Evolutionary conservation across 2,329 filamentous ascomycete species (phyloP).

Genomic region (Tolypocladium ovalisporum): DNA sequence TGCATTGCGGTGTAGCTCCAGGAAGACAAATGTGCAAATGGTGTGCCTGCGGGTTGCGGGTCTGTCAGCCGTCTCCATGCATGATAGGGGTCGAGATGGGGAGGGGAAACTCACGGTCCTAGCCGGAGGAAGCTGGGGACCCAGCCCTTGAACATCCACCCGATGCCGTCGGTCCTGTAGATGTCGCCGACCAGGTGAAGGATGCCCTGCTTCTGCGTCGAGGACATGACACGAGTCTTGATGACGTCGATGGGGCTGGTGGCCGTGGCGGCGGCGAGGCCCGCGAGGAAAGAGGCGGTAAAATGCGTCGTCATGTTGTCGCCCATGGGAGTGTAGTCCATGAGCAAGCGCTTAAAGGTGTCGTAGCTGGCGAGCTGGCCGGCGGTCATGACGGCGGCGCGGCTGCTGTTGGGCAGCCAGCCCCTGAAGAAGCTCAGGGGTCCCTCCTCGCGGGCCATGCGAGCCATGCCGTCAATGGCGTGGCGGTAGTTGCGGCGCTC

Average conservation of each 20-base stretch:
- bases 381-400: slow-evolving; percentile 81
- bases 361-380: slow-evolving; percentile 79
- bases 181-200: slow-evolving; percentile 53
- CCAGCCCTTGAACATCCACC: slow-evolving; percentile 88
- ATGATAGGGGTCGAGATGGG: not conserved
- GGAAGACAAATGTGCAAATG: slow-evolving; percentile 74
- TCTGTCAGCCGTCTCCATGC: slow-evolving; percentile 6
- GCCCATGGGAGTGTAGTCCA: slow-evolving; percentile 53
- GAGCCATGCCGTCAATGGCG: slow-evolving; percentile 73
- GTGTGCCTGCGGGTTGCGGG: slow-evolving; percentile 49
- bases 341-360: slow-evolving; percentile 61
- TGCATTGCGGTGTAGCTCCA: slow-evolving; percentile 76
- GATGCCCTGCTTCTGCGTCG: slow-evolving; percentile 39
- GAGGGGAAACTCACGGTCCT: slow-evolving; percentile 40
- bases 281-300: slow-evolving; percentile 64
- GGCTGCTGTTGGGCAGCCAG: slow-evolving; percentile 69
- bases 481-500: slow-evolving; percentile 82
- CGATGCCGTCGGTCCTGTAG: slow-evolving; percentile 57
- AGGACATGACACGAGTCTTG: slow-evolving; percentile 80
- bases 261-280: slow-evolving; percentile 73
- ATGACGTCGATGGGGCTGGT: slow-evolving; percentile 82
- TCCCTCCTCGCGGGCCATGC: slow-evolving; percentile 84
- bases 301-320: slow-evolving; percentile 72
- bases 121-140: slow-evolving; percentile 62
- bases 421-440: slow-evolving; percentile 67